Evolutionary conservation across 2,329 filamentous ascomycete species (phyloP).

Genomic region (Mycogone perniciosa): DNA sequence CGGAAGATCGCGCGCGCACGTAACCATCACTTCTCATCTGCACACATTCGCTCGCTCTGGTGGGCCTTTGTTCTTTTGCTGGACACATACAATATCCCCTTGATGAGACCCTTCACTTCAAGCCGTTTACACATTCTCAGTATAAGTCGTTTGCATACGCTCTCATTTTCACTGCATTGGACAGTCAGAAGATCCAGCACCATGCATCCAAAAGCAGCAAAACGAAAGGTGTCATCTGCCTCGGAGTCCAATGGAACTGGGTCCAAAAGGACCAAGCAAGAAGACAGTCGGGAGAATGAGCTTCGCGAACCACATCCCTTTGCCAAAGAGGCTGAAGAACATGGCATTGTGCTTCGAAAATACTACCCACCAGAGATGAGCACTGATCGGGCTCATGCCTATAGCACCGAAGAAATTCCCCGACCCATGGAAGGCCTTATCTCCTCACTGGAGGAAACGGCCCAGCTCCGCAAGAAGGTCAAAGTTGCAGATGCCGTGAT

Average conservation of each 20-base stretch:
- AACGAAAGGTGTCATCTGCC: conserved; percentile 22
- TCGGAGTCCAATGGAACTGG: conserved; percentile 19
- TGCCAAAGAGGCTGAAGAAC: conserved; percentile 38
- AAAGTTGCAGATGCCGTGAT: conserved; percentile 58
- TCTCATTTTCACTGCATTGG: background rate
- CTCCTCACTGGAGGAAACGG: conserved; percentile 55
- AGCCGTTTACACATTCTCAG: background rate
- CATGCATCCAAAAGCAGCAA: conserved; percentile 24
- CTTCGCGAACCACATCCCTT: conserved; percentile 42
- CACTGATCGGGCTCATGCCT: conserved; percentile 68
- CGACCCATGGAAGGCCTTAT: conserved; percentile 67
- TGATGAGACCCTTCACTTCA: background rate
- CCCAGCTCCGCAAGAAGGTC: conserved; percentile 44
- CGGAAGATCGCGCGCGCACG: background rate
- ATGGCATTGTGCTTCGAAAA: conserved; percentile 62
- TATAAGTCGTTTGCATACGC: background rate
- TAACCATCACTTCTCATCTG: background rate
- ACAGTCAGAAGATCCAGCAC: conserved; percentile 8
- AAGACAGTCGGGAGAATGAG: conserved; percentile 22
- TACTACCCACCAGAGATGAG: conserved; percentile 86
- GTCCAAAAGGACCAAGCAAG: conserved; percentile 29
- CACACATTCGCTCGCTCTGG: background rate
- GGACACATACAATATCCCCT: conserved; percentile 5
- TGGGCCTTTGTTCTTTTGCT: background rate
- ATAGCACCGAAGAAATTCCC: conserved; percentile 61